phyloP scores from a whole-genome alignment of 129 eudicot species.

The Pittosporum tobira region DNA sequence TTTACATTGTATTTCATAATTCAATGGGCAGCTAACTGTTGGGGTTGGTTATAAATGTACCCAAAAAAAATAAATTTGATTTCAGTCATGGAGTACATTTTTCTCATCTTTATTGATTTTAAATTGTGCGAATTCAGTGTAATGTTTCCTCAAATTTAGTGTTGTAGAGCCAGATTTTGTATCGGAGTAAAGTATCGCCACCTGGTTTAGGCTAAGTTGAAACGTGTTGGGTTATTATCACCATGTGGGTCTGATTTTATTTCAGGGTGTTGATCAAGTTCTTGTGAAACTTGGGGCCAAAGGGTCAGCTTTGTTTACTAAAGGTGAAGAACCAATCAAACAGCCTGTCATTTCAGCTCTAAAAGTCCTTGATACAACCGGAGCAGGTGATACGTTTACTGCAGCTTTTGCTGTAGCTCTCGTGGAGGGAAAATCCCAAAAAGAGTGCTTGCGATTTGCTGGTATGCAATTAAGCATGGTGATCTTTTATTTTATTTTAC shows the following conservation, averaged over 20 bases:
- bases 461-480: constrained; percentile 31
- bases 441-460: constrained; percentile 83
- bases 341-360: constrained; percentile 75
- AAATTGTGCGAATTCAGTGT: not conserved
- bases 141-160: not conserved
- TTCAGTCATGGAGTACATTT: no score
- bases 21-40: no score
- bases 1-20: no score
- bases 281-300: constrained; percentile 91
- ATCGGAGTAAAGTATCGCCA: not conserved
- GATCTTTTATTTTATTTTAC: not conserved
- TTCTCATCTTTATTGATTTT: no score
- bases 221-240: not conserved
- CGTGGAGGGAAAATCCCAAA: constrained; percentile 75
- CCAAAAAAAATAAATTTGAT: no score
- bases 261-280: constrained; percentile 81
- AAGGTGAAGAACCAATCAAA: constrained; percentile 78
- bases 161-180: not conserved
- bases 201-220: not conserved
- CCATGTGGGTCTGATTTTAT: not conserved
- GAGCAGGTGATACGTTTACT: constrained; percentile 96
- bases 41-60: no score
- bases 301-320: constrained; percentile 66
- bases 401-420: constrained; percentile 96
- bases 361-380: constrained; percentile 83